phyloP scores from a whole-genome alignment of 139 green algal species.

The Micractinium conductrix region DNA sequence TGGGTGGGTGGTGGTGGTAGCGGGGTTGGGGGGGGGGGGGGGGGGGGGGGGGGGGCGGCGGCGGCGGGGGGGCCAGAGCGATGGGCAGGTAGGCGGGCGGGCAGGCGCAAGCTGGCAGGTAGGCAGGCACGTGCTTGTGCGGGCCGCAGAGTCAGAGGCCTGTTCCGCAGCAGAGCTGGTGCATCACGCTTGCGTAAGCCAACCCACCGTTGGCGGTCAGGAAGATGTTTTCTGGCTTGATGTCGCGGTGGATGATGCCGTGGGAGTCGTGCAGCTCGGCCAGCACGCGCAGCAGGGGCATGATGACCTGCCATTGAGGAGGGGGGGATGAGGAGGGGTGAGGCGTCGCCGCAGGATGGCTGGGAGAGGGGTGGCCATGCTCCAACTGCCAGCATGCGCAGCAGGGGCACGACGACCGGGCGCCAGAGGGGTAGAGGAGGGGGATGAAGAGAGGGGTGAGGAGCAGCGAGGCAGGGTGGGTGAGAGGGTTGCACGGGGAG shows the following conservation, averaged over 20 bases:
- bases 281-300: slow-evolving; percentile 78
- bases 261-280: slow-evolving; percentile 64
- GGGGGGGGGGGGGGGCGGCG: not conserved
- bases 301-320: slow-evolving; percentile 68
- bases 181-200: not conserved
- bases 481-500: too few relatives aligned
- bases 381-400: too few relatives aligned
- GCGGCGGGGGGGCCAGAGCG: not conserved
- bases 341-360: too few relatives aligned
- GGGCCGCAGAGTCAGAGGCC: not conserved
- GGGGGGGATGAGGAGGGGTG: too few relatives aligned
- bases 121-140: not conserved
- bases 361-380: too few relatives aligned
- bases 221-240: slow-evolving; percentile 92
- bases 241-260: slow-evolving; percentile 75
- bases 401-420: too few relatives aligned
- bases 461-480: too few relatives aligned
- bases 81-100: not conserved
- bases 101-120: too few relatives aligned
- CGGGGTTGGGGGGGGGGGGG: not conserved
- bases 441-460: too few relatives aligned
- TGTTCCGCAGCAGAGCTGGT: not conserved
- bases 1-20: not conserved
- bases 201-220: slow-evolving; percentile 57
- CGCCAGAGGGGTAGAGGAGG: too few relatives aligned